phyloP scores from a whole-genome alignment of 306 rosid species.

The Lathyrus oleraceus region DNA sequence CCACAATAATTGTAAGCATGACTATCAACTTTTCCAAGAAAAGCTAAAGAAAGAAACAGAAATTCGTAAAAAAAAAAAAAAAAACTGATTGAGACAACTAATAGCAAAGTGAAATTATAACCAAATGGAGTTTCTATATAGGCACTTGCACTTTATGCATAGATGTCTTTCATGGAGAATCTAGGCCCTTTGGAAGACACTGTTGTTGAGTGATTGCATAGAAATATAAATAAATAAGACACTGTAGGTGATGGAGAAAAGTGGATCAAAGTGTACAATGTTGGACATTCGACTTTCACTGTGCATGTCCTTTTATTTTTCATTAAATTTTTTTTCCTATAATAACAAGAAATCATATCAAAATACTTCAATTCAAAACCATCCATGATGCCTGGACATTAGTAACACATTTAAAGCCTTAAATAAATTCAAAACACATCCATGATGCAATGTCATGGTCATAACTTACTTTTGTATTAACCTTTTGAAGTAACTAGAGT shows the following conservation, averaged over 20 bases:
- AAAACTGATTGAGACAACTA: conserved; percentile 30
- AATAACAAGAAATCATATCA: background rate
- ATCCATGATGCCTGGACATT: background rate
- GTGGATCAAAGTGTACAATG: conserved; percentile 2
- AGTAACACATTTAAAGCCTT: no score
- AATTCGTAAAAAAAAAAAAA: conserved; percentile 19
- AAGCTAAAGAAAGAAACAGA: conserved; percentile 31
- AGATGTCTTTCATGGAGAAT: conserved; percentile 20
- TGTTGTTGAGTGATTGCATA: background rate
- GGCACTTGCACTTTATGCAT: conserved; percentile 9
- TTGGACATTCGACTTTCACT: conserved; percentile 4
- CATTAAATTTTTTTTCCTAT: background rate
- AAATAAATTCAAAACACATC: no score
- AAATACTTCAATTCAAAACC: background rate
- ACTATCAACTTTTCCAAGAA: conserved; percentile 31
- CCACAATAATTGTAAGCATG: conserved; percentile 31
- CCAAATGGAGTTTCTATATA: conserved; percentile 16
- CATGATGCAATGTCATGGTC: no score
- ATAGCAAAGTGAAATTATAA: conserved; percentile 29
- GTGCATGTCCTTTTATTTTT: background rate
- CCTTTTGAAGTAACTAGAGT: no score
- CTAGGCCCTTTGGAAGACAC: conserved; percentile 27
- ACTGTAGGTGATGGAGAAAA: background rate
- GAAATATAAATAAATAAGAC: background rate
- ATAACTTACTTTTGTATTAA: no score